A percentile compares a stretch with the other conserved stretches of the same genome.
Conservation (phyloP, 78 protist species). For the slime mould (Dictyostelium discoideum) region dicty_2.7 NC_007088.5:2747001-2747500, state of each 20-base stretch:
- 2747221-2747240: constrained; percentile 76
- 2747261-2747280: constrained; percentile 55
- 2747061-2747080: neutral
- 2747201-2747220: constrained; percentile 60
- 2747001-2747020: neutral
- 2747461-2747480: neutral
- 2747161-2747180: neutral
- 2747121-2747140: constrained; percentile 45
- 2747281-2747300: constrained; percentile 61
- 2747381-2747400: constrained; percentile 35
- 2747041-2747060: neutral
- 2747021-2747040: neutral
- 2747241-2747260: neutral
- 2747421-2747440: neutral
- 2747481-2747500: neutral
- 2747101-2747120: constrained; percentile 23
- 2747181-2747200: constrained; percentile 9
- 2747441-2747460: neutral
- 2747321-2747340: constrained; percentile 49
- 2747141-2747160: constrained; percentile 35
- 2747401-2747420: constrained; percentile 1
- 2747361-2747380: constrained; percentile 68
- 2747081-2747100: neutral
- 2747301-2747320: constrained; percentile 35
- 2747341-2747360: constrained; percentile 37